Percentiles rank a stretch among this genome's conserved stretches.
phyloP scores from a whole-genome alignment of 2,329 filamentous ascomycete genomes.

The Aureobasidium sp. region DNA sequence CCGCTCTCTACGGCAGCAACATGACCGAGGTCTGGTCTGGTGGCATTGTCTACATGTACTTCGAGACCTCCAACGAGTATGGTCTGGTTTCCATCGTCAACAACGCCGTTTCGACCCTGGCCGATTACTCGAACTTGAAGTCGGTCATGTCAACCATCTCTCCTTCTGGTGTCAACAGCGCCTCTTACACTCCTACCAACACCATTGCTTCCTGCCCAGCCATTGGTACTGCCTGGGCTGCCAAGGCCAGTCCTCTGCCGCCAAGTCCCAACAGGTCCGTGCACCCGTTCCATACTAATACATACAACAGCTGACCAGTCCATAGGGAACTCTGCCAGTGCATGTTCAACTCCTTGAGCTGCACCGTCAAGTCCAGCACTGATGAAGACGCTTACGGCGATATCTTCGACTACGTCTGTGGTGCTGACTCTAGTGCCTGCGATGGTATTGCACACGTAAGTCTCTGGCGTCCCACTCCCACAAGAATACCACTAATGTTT shows the following conservation, averaged over 20 bases:
- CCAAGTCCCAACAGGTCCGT: constrained; percentile 62
- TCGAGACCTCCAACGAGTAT: constrained; percentile 84
- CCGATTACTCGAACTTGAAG: constrained; percentile 66
- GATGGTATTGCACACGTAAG: constrained; percentile 52
- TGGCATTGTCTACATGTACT: constrained; percentile 99
- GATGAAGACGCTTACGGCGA: constrained; percentile 53
- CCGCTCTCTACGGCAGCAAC: constrained; percentile 66
- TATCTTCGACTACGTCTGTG: constrained; percentile 72
- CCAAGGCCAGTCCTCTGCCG: constrained; percentile 61
- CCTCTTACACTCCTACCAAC: constrained; percentile 68
- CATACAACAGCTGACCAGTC: not conserved
- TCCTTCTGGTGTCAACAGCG: constrained; percentile 59
- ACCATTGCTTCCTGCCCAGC: constrained; percentile 64
- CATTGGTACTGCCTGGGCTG: constrained; percentile 59
- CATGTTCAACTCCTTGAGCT: constrained; percentile 70
- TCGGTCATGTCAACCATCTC: constrained; percentile 58
- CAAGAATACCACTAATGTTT: no score
- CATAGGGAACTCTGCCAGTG: constrained; percentile 65
- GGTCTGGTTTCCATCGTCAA: constrained; percentile 63
- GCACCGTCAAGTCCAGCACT: constrained; percentile 56
- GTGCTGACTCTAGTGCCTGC: constrained; percentile 50
- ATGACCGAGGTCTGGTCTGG: constrained; percentile 90
- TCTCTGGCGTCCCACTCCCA: not conserved
- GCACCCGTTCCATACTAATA: no score
- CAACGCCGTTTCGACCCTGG: constrained; percentile 55